Evolutionary conservation across 139 green algal species (phyloP).

Genomic region (Picochlorum sp.): DNA sequence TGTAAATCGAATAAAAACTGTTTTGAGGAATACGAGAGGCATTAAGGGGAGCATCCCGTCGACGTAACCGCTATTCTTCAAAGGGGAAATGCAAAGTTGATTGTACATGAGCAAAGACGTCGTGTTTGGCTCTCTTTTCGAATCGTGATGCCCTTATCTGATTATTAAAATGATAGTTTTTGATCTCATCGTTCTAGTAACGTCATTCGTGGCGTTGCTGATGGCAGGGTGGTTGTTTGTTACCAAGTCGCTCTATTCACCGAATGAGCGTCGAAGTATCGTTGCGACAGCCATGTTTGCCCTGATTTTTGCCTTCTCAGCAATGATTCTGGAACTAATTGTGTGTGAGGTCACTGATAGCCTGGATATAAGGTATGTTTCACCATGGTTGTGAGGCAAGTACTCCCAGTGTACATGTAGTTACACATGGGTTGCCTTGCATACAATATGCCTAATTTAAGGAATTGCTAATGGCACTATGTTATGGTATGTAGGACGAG

Average conservation of each 20-base stretch:
- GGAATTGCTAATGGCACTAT: neutral
- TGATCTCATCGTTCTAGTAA: neutral
- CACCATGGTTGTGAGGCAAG: neutral
- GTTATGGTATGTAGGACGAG: neutral
- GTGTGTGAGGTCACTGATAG: conserved; percentile 80
- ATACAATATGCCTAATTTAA: neutral
- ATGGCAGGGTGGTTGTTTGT: conserved; percentile 35
- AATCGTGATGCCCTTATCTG: no score
- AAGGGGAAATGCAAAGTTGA: no score
- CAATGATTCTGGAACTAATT: conserved; percentile 80
- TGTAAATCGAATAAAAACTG: no score
- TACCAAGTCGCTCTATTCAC: conserved; percentile 33
- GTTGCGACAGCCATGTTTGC: conserved; percentile 66
- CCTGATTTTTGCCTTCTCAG: conserved; percentile 78
- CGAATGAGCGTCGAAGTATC: conserved; percentile 37
- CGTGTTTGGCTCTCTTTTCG: no score
- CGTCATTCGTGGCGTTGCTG: neutral
- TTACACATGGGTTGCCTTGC: no score
- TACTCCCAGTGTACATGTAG: neutral
- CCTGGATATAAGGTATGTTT: conserved; percentile 34
- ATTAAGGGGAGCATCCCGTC: no score
- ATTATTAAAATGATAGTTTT: no score
- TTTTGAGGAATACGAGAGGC: no score
- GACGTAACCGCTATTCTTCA: no score
- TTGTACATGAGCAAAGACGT: no score